Conservation (phyloP, 192 early-diverging fungal genomes). For the Linnemannia exigua region DNA sequence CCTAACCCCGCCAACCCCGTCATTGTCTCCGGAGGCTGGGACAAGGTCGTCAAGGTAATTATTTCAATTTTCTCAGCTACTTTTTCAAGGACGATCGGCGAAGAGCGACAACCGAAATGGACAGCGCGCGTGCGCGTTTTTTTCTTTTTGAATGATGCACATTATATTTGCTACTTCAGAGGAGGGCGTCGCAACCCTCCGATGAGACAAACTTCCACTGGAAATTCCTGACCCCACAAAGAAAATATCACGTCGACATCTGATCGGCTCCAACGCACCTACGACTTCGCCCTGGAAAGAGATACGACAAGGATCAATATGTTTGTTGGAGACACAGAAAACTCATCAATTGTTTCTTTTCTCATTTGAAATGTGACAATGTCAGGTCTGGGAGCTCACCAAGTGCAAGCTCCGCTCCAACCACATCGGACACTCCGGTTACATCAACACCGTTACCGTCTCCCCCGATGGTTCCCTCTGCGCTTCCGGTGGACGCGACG, state of each 20-base stretch:
- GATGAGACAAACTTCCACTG: conserved; percentile 73
- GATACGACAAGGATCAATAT: neutral
- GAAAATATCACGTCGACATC: neutral
- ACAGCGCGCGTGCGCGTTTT: neutral
- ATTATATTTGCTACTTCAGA: conserved; percentile 86
- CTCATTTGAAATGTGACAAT: neutral
- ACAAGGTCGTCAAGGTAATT: conserved; percentile 99
- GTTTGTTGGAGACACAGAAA: neutral
- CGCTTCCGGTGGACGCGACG: conserved; percentile 99
- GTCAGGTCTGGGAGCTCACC: conserved; percentile 97
- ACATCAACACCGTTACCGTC: conserved; percentile 98
- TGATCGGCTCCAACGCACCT: neutral
- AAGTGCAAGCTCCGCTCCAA: conserved; percentile 99
- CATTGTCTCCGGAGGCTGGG: conserved; percentile 98
- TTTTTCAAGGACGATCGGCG: no score
- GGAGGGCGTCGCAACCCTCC: conserved; percentile 50
- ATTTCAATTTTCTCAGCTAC: neutral
- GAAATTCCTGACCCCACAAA: conserved; percentile 51
- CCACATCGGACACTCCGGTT: conserved; percentile 98
- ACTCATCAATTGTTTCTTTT: conserved; percentile 13
- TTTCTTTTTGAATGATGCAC: conserved; percentile 53
- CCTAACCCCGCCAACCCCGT: conserved; percentile 99
- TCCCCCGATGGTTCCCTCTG: conserved; percentile 99
- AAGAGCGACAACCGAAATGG: conserved; percentile 52
- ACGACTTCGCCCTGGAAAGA: neutral